These are phyloP conservation scores for Neoscytalidium dimidiatum DNA, from an alignment of 2,329 filamentous ascomycete genomes.

Conservation along the genomic window DNA sequence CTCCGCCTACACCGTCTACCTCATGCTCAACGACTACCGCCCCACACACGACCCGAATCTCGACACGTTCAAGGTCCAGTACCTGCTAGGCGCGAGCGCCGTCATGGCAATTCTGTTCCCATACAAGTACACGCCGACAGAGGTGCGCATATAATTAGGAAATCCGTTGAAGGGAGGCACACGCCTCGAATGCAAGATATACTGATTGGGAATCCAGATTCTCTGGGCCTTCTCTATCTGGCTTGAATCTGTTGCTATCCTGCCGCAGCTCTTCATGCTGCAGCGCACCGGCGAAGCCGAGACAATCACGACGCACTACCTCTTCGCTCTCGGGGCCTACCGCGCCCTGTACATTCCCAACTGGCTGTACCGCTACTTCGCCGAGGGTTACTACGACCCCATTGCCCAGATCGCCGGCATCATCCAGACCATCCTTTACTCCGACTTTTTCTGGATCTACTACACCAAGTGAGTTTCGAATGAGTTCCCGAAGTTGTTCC, in stretches of 20 bases:
- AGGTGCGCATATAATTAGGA: conserved; percentile 45
- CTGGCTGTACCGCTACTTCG: conserved; percentile 90
- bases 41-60: conserved; percentile 95
- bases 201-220: conserved; percentile 58
- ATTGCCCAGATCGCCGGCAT: conserved; percentile 88
- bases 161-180: neutral
- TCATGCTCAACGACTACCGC: conserved; percentile 97
- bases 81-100: conserved; percentile 79
- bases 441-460: conserved; percentile 99
- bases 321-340: conserved; percentile 91
- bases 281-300: conserved; percentile 97
- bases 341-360: conserved; percentile 96
- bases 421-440: conserved; percentile 92
- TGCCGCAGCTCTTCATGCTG: conserved; percentile 97
- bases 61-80: conserved; percentile 96
- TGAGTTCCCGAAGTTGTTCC: neutral
- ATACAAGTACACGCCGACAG: conserved; percentile 76
- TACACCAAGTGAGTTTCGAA: conserved; percentile 83
- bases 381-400: conserved; percentile 78
- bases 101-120: conserved; percentile 81
- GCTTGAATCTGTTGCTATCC: conserved; percentile 94
- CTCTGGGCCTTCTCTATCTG: conserved; percentile 98
- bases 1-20: conserved; percentile 92
- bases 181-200: conserved; percentile 24
- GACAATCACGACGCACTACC: conserved; percentile 98